phyloP scores from a whole-genome alignment of 2,329 filamentous ascomycete genomes.

The Fusarium chaquense region DNA sequence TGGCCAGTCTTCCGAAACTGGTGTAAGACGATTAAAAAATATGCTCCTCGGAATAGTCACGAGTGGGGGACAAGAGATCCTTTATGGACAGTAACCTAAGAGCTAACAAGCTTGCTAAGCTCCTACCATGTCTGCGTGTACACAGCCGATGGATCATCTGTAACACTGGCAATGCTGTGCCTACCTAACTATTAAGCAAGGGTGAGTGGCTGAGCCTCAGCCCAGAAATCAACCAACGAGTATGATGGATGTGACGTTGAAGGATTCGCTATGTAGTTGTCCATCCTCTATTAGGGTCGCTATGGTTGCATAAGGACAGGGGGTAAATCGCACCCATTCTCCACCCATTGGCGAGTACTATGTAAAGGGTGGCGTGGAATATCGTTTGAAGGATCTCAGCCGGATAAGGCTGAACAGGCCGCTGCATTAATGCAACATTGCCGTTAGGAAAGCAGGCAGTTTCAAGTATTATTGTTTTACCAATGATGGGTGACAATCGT shows the following conservation, averaged over 20 bases:
- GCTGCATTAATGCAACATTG: neutral
- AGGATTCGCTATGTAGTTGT: conserved; percentile 14
- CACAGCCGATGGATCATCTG: neutral
- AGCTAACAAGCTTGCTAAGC: neutral
- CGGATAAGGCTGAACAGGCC: neutral
- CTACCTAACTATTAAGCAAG: neutral
- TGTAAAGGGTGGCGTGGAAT: neutral
- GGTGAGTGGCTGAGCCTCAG: conserved; percentile 21
- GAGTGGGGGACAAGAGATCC: conserved; percentile 5
- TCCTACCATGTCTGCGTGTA: neutral
- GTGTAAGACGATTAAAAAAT: neutral
- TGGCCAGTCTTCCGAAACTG: neutral
- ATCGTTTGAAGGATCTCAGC: neutral
- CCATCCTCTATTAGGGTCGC: conserved; percentile 6
- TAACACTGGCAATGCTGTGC: neutral
- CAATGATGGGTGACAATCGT: neutral
- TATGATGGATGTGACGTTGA: conserved; percentile 10
- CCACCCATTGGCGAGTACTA: neutral
- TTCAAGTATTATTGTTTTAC: neutral
- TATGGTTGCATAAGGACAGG: conserved; percentile 7
- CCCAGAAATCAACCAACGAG: conserved; percentile 10
- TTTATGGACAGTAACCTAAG: conserved; percentile 6
- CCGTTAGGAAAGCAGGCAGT: neutral
- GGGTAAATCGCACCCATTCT: neutral
- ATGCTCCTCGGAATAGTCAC: neutral